phyloP scores from a whole-genome alignment of 2,329 filamentous ascomycete genomes.

The Calonectria hawksworthii region DNA sequence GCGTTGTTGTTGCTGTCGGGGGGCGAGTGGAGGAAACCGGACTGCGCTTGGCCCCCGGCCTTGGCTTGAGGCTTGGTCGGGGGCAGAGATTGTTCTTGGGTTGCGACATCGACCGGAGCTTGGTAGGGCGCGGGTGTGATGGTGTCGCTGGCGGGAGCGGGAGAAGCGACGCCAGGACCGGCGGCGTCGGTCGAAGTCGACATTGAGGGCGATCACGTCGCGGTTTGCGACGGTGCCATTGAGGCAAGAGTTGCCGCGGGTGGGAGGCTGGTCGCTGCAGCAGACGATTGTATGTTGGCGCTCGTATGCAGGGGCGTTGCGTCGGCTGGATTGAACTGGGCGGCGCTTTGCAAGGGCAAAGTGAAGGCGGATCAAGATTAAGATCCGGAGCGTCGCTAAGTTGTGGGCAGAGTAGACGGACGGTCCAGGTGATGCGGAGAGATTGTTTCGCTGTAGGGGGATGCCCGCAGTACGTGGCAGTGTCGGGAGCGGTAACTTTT shows the following conservation, averaged over 20 bases:
- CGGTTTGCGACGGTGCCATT: conserved; percentile 54
- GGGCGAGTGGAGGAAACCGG: conserved; percentile 71
- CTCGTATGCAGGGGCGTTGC: conserved; percentile 21
- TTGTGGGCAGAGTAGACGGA: conserved; percentile 5
- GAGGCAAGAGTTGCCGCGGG: conserved; percentile 39
- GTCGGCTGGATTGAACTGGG: conserved; percentile 27
- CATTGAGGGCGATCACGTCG: conserved; percentile 61
- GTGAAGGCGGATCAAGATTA: conserved; percentile 33
- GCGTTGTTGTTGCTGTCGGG: conserved; percentile 74
- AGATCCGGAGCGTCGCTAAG: conserved; percentile 11
- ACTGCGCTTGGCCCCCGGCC: conserved; percentile 32
- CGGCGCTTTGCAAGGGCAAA: conserved; percentile 32
- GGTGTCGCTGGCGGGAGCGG: conserved; percentile 43
- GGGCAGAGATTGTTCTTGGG: conserved; percentile 41
- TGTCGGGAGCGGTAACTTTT: conserved; percentile 30
- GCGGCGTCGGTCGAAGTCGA: conserved; percentile 65
- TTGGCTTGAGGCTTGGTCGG: conserved; percentile 49
- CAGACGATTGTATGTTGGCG: conserved; percentile 24
- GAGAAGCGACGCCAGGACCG: conserved; percentile 64
- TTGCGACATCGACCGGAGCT: conserved; percentile 52
- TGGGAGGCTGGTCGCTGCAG: conserved; percentile 32
- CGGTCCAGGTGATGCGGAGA: conserved; percentile 45
- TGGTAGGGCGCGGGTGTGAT: conserved; percentile 42
- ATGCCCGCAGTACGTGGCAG: neutral
- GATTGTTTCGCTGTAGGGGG: conserved; percentile 39